phyloP scores from a whole-genome alignment of 164 flowering plant species.

The Buxus sempervirens region DNA sequence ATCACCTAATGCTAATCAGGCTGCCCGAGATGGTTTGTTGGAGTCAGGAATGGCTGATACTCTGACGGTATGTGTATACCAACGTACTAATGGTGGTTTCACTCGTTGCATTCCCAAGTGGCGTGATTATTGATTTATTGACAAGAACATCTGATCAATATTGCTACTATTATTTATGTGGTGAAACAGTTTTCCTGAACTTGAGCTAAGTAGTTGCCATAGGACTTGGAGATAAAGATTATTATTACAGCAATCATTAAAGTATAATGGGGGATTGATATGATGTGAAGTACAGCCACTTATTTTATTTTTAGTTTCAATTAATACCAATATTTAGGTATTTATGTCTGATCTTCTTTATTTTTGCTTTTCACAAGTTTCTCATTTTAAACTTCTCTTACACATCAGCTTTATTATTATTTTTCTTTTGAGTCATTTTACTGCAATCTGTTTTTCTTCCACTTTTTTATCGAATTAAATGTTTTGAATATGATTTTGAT shows the following conservation, averaged over 20 bases:
- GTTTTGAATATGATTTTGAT: not conserved
- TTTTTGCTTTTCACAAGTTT: no score
- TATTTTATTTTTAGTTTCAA: no score
- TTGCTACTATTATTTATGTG: not conserved
- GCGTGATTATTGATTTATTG: not conserved
- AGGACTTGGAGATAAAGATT: no score
- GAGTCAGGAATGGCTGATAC: conserved; percentile 33
- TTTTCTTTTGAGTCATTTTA: not conserved
- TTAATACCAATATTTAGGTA: no score
- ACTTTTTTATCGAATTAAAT: not conserved
- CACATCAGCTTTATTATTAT: no score
- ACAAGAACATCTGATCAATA: not conserved
- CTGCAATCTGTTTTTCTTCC: not conserved
- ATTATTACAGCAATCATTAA: no score
- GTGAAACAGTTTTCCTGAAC: not conserved
- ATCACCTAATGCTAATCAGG: conserved; percentile 23
- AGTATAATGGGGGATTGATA: not conserved
- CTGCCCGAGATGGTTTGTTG: conserved; percentile 30
- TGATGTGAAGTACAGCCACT: not conserved
- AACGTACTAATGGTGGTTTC: not conserved
- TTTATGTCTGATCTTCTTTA: no score
- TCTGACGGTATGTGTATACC: conserved; percentile 15
- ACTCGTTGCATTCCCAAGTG: not conserved
- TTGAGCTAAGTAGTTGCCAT: no score
- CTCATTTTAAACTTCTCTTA: no score